These are phyloP conservation scores for Fusarium vanettenii DNA, from an alignment of 2,329 filamentous ascomycete species.

Conservation along the genomic window DNA sequence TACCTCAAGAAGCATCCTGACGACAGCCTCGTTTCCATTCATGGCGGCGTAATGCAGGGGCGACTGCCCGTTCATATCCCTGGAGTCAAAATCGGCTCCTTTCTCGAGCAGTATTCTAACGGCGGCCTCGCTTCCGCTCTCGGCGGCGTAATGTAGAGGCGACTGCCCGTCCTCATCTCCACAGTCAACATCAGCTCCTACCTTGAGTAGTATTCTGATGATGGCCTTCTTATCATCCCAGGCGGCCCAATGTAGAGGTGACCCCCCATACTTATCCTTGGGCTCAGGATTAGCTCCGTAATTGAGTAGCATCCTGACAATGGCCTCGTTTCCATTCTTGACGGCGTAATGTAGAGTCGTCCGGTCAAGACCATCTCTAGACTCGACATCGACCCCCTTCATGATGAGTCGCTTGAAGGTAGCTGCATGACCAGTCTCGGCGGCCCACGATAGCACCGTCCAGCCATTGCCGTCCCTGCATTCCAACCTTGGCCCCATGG, in stretches of 20 bases:
- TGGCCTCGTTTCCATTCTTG: background rate
- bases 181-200: background rate
- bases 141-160: background rate
- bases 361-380: too few relatives aligned
- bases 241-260: background rate
- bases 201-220: background rate
- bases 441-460: background rate
- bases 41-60: background rate
- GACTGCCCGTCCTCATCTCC: background rate
- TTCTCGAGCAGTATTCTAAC: background rate
- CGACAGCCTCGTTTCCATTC: background rate
- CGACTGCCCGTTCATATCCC: rapidly evolving
- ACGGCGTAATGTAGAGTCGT: background rate
- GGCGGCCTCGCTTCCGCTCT: background rate
- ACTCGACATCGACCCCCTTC: background rate
- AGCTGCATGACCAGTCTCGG: background rate
- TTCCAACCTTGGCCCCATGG: background rate
- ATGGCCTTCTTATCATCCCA: background rate
- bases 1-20: background rate
- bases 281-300: background rate
- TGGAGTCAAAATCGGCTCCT: background rate
- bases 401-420: background rate
- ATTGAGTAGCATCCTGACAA: background rate
- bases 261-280: rapidly evolving
- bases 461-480: rapidly evolving